These are phyloP conservation scores for Mallotus japonicus DNA, from an alignment of 441 rosid genomes.

Conservation along the genomic window DNA sequence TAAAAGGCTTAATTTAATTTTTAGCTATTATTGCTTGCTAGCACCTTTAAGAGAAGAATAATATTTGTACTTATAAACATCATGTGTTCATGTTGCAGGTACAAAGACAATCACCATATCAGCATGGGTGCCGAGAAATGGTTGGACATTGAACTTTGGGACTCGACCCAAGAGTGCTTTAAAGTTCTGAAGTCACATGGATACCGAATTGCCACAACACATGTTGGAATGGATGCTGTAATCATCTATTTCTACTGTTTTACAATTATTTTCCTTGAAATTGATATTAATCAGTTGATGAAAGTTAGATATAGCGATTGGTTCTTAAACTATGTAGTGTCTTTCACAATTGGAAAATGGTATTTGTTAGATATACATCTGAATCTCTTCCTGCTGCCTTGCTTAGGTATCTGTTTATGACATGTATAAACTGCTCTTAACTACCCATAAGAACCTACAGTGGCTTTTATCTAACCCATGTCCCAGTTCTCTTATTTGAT, in stretches of 20 bases:
- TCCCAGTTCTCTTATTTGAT: slow-evolving; percentile 39
- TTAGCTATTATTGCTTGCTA: background rate
- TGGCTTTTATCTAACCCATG: slow-evolving; percentile 35
- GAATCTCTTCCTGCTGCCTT: slow-evolving; percentile 14
- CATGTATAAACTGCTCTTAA: slow-evolving; percentile 50
- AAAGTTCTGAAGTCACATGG: slow-evolving; percentile 67
- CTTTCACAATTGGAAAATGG: background rate
- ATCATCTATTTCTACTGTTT: slow-evolving; percentile 9
- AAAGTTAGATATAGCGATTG: background rate
- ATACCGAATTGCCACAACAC: slow-evolving; percentile 79
- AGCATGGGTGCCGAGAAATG: slow-evolving; percentile 99
- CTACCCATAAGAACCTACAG: slow-evolving; percentile 34
- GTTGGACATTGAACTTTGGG: slow-evolving; percentile 97
- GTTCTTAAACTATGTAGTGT: background rate
- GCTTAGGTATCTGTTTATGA: slow-evolving; percentile 76
- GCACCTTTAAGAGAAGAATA: background rate
- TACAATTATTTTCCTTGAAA: background rate
- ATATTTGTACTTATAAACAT: slow-evolving; percentile 1
- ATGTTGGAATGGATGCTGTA: slow-evolving; percentile 85
- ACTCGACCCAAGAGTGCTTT: slow-evolving; percentile 69
- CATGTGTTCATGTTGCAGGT: slow-evolving; percentile 43
- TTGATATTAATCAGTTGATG: background rate
- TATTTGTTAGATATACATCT: background rate
- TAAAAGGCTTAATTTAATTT: background rate
- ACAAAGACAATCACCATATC: slow-evolving; percentile 83